Conservation (phyloP, 441 rosid species). For the Brassica hybrid region DNA sequence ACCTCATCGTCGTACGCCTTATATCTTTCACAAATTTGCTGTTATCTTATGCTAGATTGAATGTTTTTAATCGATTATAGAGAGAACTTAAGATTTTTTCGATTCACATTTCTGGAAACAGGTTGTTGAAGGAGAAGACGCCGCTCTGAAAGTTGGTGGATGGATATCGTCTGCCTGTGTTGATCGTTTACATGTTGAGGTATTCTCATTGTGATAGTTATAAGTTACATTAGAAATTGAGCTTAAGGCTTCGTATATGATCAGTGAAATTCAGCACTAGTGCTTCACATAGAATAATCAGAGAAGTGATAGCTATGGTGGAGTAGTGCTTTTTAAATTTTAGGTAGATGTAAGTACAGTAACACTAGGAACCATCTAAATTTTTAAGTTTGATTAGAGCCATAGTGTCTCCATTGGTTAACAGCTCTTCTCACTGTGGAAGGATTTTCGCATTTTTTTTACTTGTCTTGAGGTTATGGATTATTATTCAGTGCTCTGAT, state of each 20-base stretch:
- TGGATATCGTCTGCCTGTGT: too few relatives aligned
- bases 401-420: background rate
- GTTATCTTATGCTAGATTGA: background rate
- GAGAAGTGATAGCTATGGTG: background rate
- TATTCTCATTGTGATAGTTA: slow-evolving; percentile 20
- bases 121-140: slow-evolving; percentile 99
- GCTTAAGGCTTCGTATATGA: background rate
- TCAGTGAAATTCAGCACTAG: background rate
- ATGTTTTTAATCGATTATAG: slow-evolving; percentile 3
- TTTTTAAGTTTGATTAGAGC: slow-evolving; percentile 5
- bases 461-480: too few relatives aligned
- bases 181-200: too few relatives aligned
- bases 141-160: too few relatives aligned
- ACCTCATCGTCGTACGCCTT: slow-evolving; percentile 75
- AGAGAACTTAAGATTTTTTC: background rate
- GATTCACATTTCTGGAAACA: slow-evolving; percentile 34
- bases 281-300: background rate
- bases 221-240: background rate
- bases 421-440: slow-evolving; percentile 6
- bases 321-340: background rate
- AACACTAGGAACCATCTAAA: background rate
- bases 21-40: slow-evolving; percentile 14
- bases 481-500: too few relatives aligned
- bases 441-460: too few relatives aligned
- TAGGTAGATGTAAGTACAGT: slow-evolving; percentile 4